Evolutionary conservation across 805 yeast species (phyloP).

Genomic region (Yarrowia sp.): DNA sequence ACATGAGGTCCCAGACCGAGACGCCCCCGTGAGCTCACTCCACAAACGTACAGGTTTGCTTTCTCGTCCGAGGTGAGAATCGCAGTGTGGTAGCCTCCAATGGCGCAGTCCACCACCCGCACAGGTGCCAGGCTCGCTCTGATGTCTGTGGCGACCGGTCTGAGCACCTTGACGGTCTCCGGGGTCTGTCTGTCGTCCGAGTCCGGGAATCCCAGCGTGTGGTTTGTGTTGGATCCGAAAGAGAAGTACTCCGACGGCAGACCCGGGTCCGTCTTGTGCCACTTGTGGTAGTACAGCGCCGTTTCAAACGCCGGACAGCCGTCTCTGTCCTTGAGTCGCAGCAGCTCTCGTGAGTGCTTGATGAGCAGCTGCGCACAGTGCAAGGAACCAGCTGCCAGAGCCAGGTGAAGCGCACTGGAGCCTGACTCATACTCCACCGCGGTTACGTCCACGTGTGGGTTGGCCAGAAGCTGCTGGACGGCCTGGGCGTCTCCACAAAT

Average conservation of each 20-base stretch:
- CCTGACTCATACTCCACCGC: slow-evolving; percentile 74
- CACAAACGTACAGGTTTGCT: slow-evolving; percentile 64
- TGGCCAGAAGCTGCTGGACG: slow-evolving; percentile 57
- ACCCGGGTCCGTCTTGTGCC: slow-evolving; percentile 1
- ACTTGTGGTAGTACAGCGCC: slow-evolving; percentile 30
- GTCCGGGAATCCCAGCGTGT: slow-evolving; percentile 72
- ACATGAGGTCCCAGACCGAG: slow-evolving; percentile 60
- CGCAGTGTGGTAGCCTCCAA: slow-evolving; percentile 73
- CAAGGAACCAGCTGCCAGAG: slow-evolving; percentile 64
- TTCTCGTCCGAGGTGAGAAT: slow-evolving; percentile 59
- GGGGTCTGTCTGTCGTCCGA: slow-evolving; percentile 60
- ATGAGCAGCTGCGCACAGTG: slow-evolving; percentile 59
- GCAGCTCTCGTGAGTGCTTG: slow-evolving; percentile 50
- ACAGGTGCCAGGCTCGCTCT: slow-evolving; percentile 32
- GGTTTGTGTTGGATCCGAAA: slow-evolving; percentile 68
- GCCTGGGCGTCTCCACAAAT: slow-evolving; percentile 45
- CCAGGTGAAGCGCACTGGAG: slow-evolving; percentile 81
- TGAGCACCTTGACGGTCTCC: slow-evolving; percentile 51
- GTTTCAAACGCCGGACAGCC: slow-evolving; percentile 77
- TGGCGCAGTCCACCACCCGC: slow-evolving; percentile 56
- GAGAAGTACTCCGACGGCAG: slow-evolving; percentile 53
- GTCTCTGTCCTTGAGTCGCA: slow-evolving; percentile 70
- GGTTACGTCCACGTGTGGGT: slow-evolving; percentile 56
- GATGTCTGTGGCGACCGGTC: slow-evolving; percentile 27
- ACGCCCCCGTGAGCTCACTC: slow-evolving; percentile 74